Percentiles rank a stretch among this genome's conserved stretches.
Evolutionary conservation across 2,329 filamentous ascomycete species (phyloP).

Genomic region (Acarospora socialis): DNA sequence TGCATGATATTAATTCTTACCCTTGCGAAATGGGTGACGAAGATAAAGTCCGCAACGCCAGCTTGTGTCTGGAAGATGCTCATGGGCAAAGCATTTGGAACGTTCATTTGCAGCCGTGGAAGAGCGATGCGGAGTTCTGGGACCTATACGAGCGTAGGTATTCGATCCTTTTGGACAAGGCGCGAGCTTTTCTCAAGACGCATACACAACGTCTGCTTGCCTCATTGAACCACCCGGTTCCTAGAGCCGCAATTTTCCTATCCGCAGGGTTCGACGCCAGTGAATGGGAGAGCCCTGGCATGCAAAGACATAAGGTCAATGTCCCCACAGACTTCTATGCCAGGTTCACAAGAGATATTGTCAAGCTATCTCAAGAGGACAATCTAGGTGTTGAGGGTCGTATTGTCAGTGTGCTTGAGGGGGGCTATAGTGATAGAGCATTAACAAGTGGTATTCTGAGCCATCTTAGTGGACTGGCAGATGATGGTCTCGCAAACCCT

Average conservation of each 20-base stretch:
- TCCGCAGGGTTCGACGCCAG: constrained; percentile 96
- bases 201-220: constrained; percentile 54
- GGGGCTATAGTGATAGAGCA: constrained; percentile 88
- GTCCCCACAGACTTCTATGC: constrained; percentile 97
- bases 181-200: constrained; percentile 56
- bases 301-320: constrained; percentile 93
- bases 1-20: constrained; percentile 98
- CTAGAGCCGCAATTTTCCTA: constrained; percentile 81
- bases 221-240: constrained; percentile 42
- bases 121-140: constrained; percentile 76
- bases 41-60: constrained; percentile 86
- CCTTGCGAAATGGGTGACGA: constrained; percentile 90
- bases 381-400: constrained; percentile 65
- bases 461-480: constrained; percentile 71
- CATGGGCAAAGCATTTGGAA: constrained; percentile 96
- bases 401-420: constrained; percentile 85
- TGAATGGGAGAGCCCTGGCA: constrained; percentile 79
- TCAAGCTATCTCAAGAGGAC: constrained; percentile 67
- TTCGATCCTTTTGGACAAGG: constrained; percentile 61
- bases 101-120: constrained; percentile 82
- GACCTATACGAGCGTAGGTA: constrained; percentile 71
- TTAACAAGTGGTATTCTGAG: constrained; percentile 78
- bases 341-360: constrained; percentile 71
- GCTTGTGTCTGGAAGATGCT: constrained; percentile 83
- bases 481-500: constrained; percentile 24